A percentile compares a stretch with the other conserved stretches of the same genome.
Conservation (phyloP, 2,329 filamentous ascomycete genomes). For the Xenoacremonium recifei region DNA sequence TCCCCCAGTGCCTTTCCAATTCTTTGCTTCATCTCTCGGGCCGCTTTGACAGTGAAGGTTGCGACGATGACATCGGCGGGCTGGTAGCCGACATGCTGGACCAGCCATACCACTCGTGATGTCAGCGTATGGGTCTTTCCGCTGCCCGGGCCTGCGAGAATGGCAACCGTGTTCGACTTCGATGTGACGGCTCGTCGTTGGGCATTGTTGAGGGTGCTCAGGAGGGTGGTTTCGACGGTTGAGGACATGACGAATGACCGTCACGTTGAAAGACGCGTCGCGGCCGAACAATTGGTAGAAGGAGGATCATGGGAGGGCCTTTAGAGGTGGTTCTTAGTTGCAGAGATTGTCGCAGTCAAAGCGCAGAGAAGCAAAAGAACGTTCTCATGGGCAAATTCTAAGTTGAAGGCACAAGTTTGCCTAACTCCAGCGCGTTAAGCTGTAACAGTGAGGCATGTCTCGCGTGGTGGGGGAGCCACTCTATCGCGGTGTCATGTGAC, state of each 20-base stretch:
- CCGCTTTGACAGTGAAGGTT: conserved; percentile 95
- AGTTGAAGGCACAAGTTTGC: too few relatives aligned
- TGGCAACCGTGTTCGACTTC: conserved; percentile 56
- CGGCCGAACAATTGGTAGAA: conserved; percentile 5
- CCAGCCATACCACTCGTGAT: conserved; percentile 85
- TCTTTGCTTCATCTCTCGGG: conserved; percentile 87
- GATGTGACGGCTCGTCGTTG: conserved; percentile 57
- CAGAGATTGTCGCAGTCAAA: background rate
- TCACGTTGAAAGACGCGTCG: conserved; percentile 18
- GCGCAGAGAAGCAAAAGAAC: too few relatives aligned
- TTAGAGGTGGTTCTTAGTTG: background rate
- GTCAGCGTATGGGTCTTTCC: conserved; percentile 97
- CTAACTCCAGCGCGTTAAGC: too few relatives aligned
- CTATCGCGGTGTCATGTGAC: too few relatives aligned
- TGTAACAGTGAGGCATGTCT: too few relatives aligned
- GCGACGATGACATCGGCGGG: conserved; percentile 92
- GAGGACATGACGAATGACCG: conserved; percentile 28
- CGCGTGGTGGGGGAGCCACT: too few relatives aligned
- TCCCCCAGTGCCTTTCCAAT: conserved; percentile 80
- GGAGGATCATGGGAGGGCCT: conserved; percentile 12
- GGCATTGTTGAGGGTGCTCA: conserved; percentile 52
- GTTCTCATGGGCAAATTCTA: too few relatives aligned
- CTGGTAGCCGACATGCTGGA: conserved; percentile 67
- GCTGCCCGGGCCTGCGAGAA: conserved; percentile 65
- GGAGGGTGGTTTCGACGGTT: conserved; percentile 31